Conservation (phyloP, 2,329 filamentous ascomycete genomes). For the Diaporthe sp. region DNA sequence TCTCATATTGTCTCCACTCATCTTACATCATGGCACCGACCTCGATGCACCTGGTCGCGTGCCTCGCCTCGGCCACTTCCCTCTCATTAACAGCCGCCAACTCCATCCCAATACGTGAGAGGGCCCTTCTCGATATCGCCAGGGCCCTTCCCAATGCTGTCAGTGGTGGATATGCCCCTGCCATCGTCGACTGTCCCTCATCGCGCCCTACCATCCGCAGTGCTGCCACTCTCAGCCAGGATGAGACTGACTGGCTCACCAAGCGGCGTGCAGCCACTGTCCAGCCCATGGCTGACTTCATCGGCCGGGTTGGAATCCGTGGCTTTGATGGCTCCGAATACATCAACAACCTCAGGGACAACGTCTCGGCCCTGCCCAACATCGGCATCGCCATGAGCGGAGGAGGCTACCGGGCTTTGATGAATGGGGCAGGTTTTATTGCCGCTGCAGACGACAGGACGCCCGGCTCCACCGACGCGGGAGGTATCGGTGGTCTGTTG, state of each 20-base stretch:
- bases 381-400: slow-evolving; percentile 84
- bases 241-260: slow-evolving; percentile 80
- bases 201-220: slow-evolving; percentile 75
- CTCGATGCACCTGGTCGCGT: slow-evolving; percentile 2
- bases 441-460: slow-evolving; percentile 84
- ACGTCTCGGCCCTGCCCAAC: slow-evolving; percentile 63
- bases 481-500: slow-evolving; percentile 82
- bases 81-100: slow-evolving; percentile 7
- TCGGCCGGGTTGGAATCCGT: slow-evolving; percentile 78
- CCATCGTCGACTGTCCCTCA: slow-evolving; percentile 74
- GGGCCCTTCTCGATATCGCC: slow-evolving; percentile 31
- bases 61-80: slow-evolving; percentile 20
- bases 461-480: slow-evolving; percentile 65
- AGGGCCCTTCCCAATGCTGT: slow-evolving; percentile 51
- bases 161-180: slow-evolving; percentile 76
- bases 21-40: slow-evolving; percentile 24
- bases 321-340: slow-evolving; percentile 82
- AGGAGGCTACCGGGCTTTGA: slow-evolving; percentile 87
- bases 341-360: slow-evolving; percentile 72
- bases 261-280: slow-evolving; percentile 79
- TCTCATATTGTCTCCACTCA: not conserved
- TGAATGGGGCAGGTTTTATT: slow-evolving; percentile 84
- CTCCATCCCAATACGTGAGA: not conserved
- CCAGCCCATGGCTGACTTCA: slow-evolving; percentile 78
- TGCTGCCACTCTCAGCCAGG: slow-evolving; percentile 70